Conservation (phyloP, 164 flowering plant genomes). For the Berberis vulgaris region DNA sequence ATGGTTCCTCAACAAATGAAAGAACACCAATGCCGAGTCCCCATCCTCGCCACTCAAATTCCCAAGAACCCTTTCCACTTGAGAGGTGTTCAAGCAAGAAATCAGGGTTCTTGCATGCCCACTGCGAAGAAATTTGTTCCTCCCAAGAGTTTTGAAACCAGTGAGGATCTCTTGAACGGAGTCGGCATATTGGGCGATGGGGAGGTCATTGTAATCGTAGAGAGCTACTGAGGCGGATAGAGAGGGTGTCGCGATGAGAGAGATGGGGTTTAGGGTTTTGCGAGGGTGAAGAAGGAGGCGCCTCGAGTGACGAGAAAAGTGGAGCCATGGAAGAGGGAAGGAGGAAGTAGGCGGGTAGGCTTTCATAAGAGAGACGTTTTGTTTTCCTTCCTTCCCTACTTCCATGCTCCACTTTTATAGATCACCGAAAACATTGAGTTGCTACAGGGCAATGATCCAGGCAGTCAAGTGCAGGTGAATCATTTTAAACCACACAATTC, state of each 20-base stretch:
- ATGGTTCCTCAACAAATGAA: conserved; percentile 18
- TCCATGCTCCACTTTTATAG: no score
- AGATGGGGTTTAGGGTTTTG: conserved; percentile 2
- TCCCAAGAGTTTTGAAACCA: conserved; percentile 14
- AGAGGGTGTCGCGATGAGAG: conserved; percentile 13
- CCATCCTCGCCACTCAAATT: conserved; percentile 2
- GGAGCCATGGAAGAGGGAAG: no score
- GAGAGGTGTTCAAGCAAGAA: conserved; percentile 11
- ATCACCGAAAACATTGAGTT: no score
- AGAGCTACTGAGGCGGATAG: conserved; percentile 13
- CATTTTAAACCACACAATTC: no score
- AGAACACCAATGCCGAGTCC: background rate
- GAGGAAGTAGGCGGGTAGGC: no score
- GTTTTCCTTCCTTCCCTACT: no score
- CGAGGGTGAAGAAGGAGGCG: background rate
- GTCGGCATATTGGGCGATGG: conserved; percentile 5
- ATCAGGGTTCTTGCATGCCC: conserved; percentile 11
- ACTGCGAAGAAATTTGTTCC: conserved; percentile 1
- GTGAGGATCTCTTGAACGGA: conserved; percentile 16
- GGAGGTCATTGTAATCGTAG: background rate
- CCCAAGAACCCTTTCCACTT: conserved; percentile 23
- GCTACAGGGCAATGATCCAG: no score
- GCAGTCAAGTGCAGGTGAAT: no score
- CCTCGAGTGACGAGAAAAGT: no score
- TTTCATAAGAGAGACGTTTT: no score